These are phyloP conservation scores for Aspergillus incahuasiensis DNA, from an alignment of 495 filamentous ascomycete species.

Conservation along the genomic window DNA sequence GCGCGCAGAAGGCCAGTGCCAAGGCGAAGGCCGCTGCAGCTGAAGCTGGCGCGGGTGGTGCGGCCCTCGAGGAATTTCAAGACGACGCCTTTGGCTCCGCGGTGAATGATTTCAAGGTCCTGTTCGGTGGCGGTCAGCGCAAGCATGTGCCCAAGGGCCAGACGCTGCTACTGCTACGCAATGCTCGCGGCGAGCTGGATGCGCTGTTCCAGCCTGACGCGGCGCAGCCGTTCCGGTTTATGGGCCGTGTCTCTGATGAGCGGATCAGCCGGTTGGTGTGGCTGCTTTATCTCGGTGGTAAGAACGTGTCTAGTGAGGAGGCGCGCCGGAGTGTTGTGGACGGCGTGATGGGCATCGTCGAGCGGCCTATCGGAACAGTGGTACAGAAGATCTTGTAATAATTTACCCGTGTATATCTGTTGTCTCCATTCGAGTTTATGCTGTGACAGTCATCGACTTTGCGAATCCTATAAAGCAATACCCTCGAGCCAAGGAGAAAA, in stretches of 20 bases:
- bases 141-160: slow-evolving; percentile 69
- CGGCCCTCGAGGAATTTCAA: slow-evolving; percentile 43
- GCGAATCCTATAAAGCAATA: too few relatives aligned
- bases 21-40: slow-evolving; percentile 20
- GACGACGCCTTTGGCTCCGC: slow-evolving; percentile 67
- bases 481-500: too few relatives aligned
- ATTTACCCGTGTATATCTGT: not conserved
- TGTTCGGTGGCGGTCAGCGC: slow-evolving; percentile 66
- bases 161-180: slow-evolving; percentile 68
- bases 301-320: slow-evolving; percentile 78
- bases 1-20: slow-evolving; percentile 45
- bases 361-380: slow-evolving; percentile 82
- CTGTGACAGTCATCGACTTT: too few relatives aligned
- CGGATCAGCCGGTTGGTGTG: slow-evolving; percentile 76
- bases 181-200: slow-evolving; percentile 57
- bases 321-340: slow-evolving; percentile 79
- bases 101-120: slow-evolving; percentile 67
- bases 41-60: slow-evolving; percentile 34
- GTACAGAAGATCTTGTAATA: slow-evolving; percentile 60
- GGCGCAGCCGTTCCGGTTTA: slow-evolving; percentile 38
- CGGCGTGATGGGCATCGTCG: slow-evolving; percentile 81
- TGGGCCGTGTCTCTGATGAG: slow-evolving; percentile 73
- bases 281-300: slow-evolving; percentile 85
- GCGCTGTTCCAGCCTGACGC: slow-evolving; percentile 59
- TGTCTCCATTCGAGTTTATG: not conserved